phyloP scores from a whole-genome alignment of 192 early-diverging fungal species.

The Coemansia javaensis region DNA sequence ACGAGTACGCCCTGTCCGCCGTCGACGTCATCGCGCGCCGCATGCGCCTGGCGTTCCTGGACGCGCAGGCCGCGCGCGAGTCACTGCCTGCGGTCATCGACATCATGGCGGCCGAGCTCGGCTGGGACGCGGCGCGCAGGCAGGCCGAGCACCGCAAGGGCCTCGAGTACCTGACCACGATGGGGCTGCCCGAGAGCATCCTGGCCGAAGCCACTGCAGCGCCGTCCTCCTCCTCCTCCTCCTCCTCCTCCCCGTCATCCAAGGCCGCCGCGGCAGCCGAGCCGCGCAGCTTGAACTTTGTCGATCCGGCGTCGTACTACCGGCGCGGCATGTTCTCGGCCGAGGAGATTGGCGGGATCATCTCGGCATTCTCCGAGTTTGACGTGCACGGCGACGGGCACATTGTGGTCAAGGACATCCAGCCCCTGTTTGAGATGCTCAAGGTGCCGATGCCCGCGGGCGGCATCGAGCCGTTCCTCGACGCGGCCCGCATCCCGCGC shows the following conservation, averaged over 20 bases:
- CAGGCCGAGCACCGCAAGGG: constrained; percentile 65
- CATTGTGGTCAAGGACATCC: constrained; percentile 38
- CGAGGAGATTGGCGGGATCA: constrained; percentile 49
- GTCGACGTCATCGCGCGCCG: constrained; percentile 94
- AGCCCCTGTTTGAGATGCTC: constrained; percentile 31
- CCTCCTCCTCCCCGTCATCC: no score
- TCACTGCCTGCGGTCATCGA: constrained; percentile 80
- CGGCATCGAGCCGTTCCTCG: constrained; percentile 12
- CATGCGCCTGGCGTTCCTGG: constrained; percentile 86
- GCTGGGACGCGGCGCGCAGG: constrained; percentile 68
- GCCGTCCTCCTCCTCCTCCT: no score
- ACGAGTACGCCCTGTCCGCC: constrained; percentile 89
- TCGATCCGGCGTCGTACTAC: constrained; percentile 51
- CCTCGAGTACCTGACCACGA: constrained; percentile 74
- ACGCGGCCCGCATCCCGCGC: constrained; percentile 10
- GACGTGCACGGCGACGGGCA: constrained; percentile 43
- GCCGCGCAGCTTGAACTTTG: constrained; percentile 29
- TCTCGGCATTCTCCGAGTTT: constrained; percentile 48
- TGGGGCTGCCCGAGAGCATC: constrained; percentile 76
- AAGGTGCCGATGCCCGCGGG: constrained; percentile 24
- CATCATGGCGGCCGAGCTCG: constrained; percentile 87
- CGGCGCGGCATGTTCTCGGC: constrained; percentile 50
- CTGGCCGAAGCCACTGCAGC: no score
- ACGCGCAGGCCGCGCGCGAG: constrained; percentile 85
- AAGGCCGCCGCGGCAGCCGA: constrained; percentile 24